Evolutionary conservation across 805 yeast species (phyloP).

Genomic region (Teunomyces stri): DNA sequence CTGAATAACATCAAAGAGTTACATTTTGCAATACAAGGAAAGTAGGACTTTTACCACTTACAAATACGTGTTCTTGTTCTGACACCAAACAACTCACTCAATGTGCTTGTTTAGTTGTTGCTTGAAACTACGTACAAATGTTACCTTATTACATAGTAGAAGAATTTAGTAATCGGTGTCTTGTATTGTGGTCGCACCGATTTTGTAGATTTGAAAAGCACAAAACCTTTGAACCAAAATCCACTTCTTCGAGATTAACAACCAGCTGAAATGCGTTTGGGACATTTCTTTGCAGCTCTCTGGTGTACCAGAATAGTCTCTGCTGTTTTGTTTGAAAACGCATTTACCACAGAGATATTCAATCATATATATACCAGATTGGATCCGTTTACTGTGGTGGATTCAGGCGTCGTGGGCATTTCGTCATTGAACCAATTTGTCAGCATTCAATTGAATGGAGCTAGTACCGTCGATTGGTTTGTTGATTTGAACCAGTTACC

Average conservation of each 20-base stretch:
- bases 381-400: constrained; percentile 4
- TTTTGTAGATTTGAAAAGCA: too few species aligned
- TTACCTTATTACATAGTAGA: too few species aligned
- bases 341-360: constrained; percentile 56
- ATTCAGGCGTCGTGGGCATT: constrained; percentile 18
- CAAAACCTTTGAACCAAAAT: neutral
- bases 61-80: too few species aligned
- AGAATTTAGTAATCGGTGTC: too few species aligned
- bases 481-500: constrained; percentile 15
- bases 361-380: constrained; percentile 19
- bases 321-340: constrained; percentile 47
- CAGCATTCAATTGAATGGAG: constrained; percentile 6
- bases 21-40: too few species aligned
- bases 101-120: too few species aligned
- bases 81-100: too few species aligned
- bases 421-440: constrained; percentile 14
- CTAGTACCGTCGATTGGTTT: constrained; percentile 14
- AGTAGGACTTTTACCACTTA: too few species aligned
- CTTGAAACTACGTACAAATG: too few species aligned
- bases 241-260: neutral
- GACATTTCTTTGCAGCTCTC: neutral
- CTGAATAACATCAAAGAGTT: too few species aligned
- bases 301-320: constrained; percentile 3
- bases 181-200: too few species aligned
- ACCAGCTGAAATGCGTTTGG: neutral